Percentiles rank a stretch among this genome's conserved stretches.
These are phyloP conservation scores for Diospyros lotus DNA, from an alignment of 148 eudicot species.

Conservation along the genomic window DNA sequence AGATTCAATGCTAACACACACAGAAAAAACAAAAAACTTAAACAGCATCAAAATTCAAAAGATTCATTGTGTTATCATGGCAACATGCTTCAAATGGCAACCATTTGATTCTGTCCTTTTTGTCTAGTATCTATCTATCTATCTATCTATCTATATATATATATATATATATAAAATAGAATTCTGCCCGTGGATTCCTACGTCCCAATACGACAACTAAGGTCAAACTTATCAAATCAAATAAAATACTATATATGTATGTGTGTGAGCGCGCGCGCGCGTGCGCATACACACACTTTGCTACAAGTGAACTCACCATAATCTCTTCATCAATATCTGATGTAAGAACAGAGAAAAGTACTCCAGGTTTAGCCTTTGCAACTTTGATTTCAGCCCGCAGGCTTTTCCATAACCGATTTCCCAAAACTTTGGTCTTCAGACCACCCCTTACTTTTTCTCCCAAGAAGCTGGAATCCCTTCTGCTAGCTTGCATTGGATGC, in stretches of 20 bases:
- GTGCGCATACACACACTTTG: too few species aligned
- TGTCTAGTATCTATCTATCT: too few species aligned
- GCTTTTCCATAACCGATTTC: slow-evolving; percentile 21
- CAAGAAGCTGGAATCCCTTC: slow-evolving; percentile 16
- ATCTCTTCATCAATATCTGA: slow-evolving; percentile 36
- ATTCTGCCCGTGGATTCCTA: too few species aligned
- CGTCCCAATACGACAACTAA: too few species aligned
- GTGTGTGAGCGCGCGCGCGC: too few species aligned
- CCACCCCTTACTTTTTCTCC: slow-evolving; percentile 33
- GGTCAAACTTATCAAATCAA: too few species aligned
- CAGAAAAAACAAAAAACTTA: neutral
- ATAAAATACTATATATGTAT: too few species aligned
- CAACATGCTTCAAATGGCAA: too few species aligned
- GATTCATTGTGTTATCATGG: neutral
- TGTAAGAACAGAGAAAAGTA: slow-evolving; percentile 39
- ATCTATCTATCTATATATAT: too few species aligned
- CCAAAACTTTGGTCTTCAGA: slow-evolving; percentile 23
- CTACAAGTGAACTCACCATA: slow-evolving; percentile 25
- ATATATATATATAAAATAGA: too few species aligned
- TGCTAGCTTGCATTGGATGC: neutral
- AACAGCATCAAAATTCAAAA: neutral
- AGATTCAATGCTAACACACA: slow-evolving; percentile 1
- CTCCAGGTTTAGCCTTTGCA: slow-evolving; percentile 25
- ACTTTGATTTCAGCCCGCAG: slow-evolving; percentile 10
- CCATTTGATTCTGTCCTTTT: too few species aligned